Percentiles rank a stretch among this genome's conserved stretches.
These are phyloP conservation scores for Alternaria postmessia DNA, from an alignment of 2,329 filamentous ascomycete species.

Conservation along the genomic window DNA sequence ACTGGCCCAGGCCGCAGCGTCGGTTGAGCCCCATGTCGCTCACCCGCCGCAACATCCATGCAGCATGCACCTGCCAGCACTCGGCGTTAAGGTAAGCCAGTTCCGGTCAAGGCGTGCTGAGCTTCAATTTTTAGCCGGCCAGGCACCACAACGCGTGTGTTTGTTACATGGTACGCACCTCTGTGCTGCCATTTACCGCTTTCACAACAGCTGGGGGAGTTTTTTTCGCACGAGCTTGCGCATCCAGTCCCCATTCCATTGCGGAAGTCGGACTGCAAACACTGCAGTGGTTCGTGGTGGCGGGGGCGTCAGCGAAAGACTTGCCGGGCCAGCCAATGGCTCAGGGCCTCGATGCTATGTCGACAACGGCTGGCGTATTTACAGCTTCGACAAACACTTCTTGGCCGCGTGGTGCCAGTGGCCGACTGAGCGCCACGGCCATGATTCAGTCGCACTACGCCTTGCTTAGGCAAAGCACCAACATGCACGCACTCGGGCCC, in stretches of 20 bases:
- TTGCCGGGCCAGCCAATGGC: neutral
- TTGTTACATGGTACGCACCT: conserved; percentile 4
- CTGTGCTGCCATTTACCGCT: conserved; percentile 1
- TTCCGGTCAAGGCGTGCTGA: conserved; percentile 8
- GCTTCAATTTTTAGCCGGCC: conserved; percentile 5
- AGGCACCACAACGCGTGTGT: conserved; percentile 6
- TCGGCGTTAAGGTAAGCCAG: conserved; percentile 1
- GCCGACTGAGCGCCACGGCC: conserved; percentile 21
- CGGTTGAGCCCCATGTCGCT: conserved; percentile 11
- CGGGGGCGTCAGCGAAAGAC: conserved; percentile 1
- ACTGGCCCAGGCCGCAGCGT: conserved; percentile 16
- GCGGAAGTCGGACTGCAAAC: neutral
- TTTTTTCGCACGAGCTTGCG: neutral
- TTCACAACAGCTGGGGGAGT: neutral
- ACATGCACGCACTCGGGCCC: conserved; percentile 24
- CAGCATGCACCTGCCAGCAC: conserved; percentile 1
- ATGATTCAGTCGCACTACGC: conserved; percentile 22
- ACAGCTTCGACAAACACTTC: conserved; percentile 4
- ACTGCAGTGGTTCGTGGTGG: conserved; percentile 4
- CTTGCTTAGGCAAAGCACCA: conserved; percentile 25
- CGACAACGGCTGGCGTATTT: conserved; percentile 15
- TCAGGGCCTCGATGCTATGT: conserved; percentile 4
- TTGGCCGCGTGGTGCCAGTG: conserved; percentile 13
- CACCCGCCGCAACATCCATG: conserved; percentile 14
- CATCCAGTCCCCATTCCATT: neutral